Percentiles rank a stretch among this genome's conserved stretches.
These are phyloP conservation scores for Micromonas pusilla DNA, from an alignment of 139 green algal genomes.

Conservation along the genomic window DNA sequence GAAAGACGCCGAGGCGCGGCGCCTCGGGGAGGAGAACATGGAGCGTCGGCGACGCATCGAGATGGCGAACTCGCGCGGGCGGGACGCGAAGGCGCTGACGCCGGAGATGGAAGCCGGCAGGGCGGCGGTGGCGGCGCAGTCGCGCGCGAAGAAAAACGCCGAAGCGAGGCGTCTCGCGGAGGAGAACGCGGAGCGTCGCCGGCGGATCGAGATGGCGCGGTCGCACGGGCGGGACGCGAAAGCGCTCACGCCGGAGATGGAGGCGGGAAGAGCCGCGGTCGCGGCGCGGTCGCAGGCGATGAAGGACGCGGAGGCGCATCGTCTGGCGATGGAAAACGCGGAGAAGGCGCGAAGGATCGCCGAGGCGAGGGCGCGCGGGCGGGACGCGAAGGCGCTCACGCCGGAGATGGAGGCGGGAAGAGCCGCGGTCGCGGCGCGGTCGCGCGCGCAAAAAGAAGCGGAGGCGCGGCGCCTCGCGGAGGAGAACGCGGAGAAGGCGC, in stretches of 20 bases:
- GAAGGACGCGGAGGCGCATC: background rate
- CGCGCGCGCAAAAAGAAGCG: background rate
- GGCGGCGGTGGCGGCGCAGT: background rate
- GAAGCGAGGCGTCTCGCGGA: background rate
- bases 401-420: background rate
- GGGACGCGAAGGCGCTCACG: background rate
- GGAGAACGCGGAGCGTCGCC: background rate
- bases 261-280: background rate
- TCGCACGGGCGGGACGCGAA: background rate
- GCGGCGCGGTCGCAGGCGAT: too few relatives aligned
- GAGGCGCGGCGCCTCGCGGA: background rate
- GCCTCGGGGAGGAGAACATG: background rate
- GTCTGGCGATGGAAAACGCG: background rate
- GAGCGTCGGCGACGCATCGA: background rate
- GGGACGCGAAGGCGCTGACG: background rate
- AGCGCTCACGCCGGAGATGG: background rate
- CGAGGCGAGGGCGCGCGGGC: too few relatives aligned
- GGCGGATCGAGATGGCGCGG: background rate
- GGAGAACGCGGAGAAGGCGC: background rate
- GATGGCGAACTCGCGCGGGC: too few relatives aligned
- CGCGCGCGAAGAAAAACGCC: background rate
- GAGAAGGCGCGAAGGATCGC: background rate
- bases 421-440: background rate
- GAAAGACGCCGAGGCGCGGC: background rate
- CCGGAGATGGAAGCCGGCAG: background rate